Conservation (phyloP, 1,139 yeast genomes). For the Candida pseudoviswanathii region DNA sequence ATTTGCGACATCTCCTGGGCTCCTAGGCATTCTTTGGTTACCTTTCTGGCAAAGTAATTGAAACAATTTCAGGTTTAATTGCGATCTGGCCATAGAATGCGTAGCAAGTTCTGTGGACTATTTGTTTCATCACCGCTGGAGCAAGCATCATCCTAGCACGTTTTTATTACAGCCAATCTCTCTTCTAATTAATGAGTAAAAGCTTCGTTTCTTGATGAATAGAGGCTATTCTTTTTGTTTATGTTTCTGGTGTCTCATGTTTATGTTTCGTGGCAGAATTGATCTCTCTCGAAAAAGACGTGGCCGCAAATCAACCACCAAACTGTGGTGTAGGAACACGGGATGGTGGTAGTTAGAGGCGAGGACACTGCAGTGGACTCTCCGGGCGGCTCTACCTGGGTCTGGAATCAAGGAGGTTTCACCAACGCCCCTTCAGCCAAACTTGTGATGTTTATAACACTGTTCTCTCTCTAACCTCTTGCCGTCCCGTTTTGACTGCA, state of each 20-base stretch:
- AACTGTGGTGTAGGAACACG: neutral
- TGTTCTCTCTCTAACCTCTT: too few species aligned
- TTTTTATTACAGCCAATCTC: too few species aligned
- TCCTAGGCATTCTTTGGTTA: neutral
- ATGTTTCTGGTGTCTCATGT: neutral
- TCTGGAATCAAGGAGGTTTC: neutral
- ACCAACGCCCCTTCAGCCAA: too few species aligned
- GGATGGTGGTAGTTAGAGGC: neutral
- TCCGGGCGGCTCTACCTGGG: neutral
- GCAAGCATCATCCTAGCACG: too few species aligned
- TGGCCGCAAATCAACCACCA: neutral
- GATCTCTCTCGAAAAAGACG: neutral
- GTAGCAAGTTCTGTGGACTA: neutral
- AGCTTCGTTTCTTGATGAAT: neutral
- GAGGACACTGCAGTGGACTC: too few species aligned
- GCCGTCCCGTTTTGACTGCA: neutral
- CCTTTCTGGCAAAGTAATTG: neutral
- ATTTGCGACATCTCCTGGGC: too few species aligned
- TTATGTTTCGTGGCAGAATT: conserved; percentile 1
- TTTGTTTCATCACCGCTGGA: neutral
- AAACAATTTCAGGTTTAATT: conserved; percentile 1
- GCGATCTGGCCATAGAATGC: neutral
- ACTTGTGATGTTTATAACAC: too few species aligned
- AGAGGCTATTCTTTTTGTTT: neutral
- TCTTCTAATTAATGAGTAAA: neutral